These are phyloP conservation scores for Aspergillus aculeatinus DNA, from an alignment of 2,329 filamentous ascomycete genomes.

Conservation along the genomic window DNA sequence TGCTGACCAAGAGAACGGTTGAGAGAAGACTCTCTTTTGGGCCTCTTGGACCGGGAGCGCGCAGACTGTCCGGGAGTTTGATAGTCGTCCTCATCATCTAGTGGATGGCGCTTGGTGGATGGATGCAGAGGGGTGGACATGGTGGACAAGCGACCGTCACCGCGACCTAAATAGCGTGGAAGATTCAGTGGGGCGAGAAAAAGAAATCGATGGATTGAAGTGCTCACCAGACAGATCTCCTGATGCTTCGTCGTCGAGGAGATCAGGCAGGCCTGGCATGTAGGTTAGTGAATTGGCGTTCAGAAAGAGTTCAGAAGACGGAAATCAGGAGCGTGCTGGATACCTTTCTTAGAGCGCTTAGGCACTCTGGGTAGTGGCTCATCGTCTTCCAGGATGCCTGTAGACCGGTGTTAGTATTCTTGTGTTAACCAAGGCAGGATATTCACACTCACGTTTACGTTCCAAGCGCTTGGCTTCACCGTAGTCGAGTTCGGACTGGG, in stretches of 20 bases:
- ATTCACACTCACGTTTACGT: constrained; percentile 44
- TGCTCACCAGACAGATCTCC: constrained; percentile 27
- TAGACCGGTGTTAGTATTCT: constrained; percentile 10
- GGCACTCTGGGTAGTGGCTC: constrained; percentile 45
- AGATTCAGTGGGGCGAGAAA: neutral
- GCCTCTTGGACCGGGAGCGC: constrained; percentile 41
- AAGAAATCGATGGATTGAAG: neutral
- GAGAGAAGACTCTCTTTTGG: constrained; percentile 39
- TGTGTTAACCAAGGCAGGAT: neutral
- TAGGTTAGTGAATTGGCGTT: constrained; percentile 2
- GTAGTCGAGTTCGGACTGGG: constrained; percentile 49
- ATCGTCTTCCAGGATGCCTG: constrained; percentile 50
- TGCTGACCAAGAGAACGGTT: constrained; percentile 38
- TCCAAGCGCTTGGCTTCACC: constrained; percentile 50
- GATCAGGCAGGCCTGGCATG: constrained; percentile 20
- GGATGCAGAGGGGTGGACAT: constrained; percentile 41
- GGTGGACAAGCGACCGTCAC: constrained; percentile 30
- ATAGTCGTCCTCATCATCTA: constrained; percentile 45
- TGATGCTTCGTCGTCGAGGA: constrained; percentile 36
- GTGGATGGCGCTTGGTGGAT: constrained; percentile 29
- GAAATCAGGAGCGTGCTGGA: constrained; percentile 5
- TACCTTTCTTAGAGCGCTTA: constrained; percentile 48
- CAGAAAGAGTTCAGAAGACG: constrained; percentile 3
- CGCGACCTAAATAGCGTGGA: constrained; percentile 10
- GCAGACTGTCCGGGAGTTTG: constrained; percentile 37